Conservation (phyloP, 805 yeast species). For the Metschnikowia santaceciliae region DNA sequence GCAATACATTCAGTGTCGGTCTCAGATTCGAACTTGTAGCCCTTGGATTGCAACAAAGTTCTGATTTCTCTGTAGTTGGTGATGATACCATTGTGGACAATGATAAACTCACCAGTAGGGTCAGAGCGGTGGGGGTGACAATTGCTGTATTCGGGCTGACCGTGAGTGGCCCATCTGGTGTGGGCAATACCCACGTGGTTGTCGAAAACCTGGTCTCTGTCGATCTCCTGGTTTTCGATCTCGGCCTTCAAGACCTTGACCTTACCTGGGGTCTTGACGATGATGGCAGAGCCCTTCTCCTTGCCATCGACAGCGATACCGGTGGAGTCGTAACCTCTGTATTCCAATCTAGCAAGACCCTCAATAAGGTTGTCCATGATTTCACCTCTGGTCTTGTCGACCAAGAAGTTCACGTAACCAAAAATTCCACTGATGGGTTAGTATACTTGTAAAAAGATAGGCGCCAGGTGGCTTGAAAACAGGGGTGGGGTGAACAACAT, state of each 20-base stretch:
- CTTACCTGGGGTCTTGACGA: slow-evolving; percentile 87
- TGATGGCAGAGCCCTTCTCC: slow-evolving; percentile 60
- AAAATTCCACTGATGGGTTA: slow-evolving; percentile 75
- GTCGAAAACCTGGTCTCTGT: slow-evolving; percentile 62
- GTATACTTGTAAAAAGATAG: slow-evolving; percentile 6
- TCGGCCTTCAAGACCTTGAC: slow-evolving; percentile 74
- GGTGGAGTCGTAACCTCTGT: slow-evolving; percentile 97
- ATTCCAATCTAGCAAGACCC: slow-evolving; percentile 82
- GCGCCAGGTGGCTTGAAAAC: background rate
- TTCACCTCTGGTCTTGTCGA: slow-evolving; percentile 88
- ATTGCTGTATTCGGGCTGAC: slow-evolving; percentile 78
- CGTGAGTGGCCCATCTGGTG: slow-evolving; percentile 99
- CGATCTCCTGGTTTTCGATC: slow-evolving; percentile 48
- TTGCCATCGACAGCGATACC: slow-evolving; percentile 96
- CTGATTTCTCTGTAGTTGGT: slow-evolving; percentile 92
- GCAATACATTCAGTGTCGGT: slow-evolving; percentile 99
- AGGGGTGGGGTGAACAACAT: slow-evolving; percentile 2
- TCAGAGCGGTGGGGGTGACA: slow-evolving; percentile 98
- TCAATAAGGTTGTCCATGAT: slow-evolving; percentile 85
- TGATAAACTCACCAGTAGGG: slow-evolving; percentile 72
- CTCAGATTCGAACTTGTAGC: slow-evolving; percentile 80
- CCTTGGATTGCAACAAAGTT: slow-evolving; percentile 74
- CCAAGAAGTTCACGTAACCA: slow-evolving; percentile 95
- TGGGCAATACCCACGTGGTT: slow-evolving; percentile 97
- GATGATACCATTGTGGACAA: slow-evolving; percentile 97